These are phyloP conservation scores for Colletotrichum sp. DNA, from an alignment of 2,329 filamentous ascomycete genomes.

Conservation along the genomic window DNA sequence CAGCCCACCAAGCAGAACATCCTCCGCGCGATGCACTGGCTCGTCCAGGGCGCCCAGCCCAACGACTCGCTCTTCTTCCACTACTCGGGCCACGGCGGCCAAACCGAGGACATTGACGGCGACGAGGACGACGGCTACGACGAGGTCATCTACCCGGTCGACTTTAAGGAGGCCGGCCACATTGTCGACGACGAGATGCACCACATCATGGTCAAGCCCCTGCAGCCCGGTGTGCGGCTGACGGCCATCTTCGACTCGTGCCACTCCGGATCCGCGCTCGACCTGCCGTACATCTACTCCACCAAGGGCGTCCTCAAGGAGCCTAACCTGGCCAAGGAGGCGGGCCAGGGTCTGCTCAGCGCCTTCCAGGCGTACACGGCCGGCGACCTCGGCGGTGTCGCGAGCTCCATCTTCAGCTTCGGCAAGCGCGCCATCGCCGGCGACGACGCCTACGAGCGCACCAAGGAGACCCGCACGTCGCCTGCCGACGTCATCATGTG, in stretches of 20 bases:
- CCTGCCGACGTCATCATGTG: conserved; percentile 98
- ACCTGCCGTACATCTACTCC: conserved; percentile 81
- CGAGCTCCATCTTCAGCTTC: conserved; percentile 79
- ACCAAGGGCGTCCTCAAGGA: conserved; percentile 83
- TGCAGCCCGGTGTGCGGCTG: conserved; percentile 83
- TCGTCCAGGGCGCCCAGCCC: conserved; percentile 72
- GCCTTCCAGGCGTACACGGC: conserved; percentile 80
- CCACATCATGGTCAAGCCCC: conserved; percentile 74
- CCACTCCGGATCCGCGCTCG: conserved; percentile 79
- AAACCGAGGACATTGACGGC: conserved; percentile 74
- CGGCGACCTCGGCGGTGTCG: conserved; percentile 84
- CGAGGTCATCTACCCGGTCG: conserved; percentile 81
- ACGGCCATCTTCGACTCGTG: conserved; percentile 85
- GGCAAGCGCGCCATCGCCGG: conserved; percentile 82
- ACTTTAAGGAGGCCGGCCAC: conserved; percentile 72
- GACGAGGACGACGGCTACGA: conserved; percentile 81
- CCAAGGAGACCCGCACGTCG: conserved; percentile 87
- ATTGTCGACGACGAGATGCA: conserved; percentile 84
- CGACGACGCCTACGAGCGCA: conserved; percentile 79
- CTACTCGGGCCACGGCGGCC: conserved; percentile 79
- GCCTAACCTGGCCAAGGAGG: conserved; percentile 81
- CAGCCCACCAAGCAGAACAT: conserved; percentile 80
- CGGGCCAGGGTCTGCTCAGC: conserved; percentile 72
- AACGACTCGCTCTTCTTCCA: conserved; percentile 82
- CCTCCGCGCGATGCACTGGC: conserved; percentile 76